These are phyloP conservation scores for Lentinula sp. DNA, from an alignment of 768 basidiomycete genomes.

Conservation along the genomic window DNA sequence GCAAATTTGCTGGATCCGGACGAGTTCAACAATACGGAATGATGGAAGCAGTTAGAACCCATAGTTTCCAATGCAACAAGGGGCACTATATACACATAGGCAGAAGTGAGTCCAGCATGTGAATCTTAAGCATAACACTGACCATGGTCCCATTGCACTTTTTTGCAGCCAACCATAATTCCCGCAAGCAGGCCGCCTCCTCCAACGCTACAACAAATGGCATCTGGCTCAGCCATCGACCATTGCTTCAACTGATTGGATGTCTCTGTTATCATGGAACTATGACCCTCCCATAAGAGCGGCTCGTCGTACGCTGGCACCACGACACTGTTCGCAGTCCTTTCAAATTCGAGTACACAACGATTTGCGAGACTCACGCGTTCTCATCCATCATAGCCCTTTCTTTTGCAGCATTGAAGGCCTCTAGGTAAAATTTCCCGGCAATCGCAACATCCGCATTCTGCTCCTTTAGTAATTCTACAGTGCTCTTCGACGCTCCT, in stretches of 20 bases:
- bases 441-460: constrained; percentile 53
- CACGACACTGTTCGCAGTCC: constrained; percentile 39
- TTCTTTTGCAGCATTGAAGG: constrained; percentile 43
- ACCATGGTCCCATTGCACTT: constrained; percentile 68
- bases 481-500: constrained; percentile 40
- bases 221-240: constrained; percentile 43
- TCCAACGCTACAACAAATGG: constrained; percentile 75
- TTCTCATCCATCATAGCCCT: constrained; percentile 37
- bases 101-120: neutral
- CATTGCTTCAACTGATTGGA: constrained; percentile 35
- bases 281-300: constrained; percentile 68
- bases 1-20: constrained; percentile 23
- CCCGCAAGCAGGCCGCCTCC: constrained; percentile 71
- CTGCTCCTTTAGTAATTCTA: constrained; percentile 44
- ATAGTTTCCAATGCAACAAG: constrained; percentile 64
- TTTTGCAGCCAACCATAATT: constrained; percentile 59
- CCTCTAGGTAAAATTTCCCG: constrained; percentile 55
- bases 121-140: constrained; percentile 12
- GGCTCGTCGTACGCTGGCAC: constrained; percentile 70
- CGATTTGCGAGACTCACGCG: constrained; percentile 38
- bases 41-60: constrained; percentile 71
- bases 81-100: constrained; percentile 37
- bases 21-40: constrained; percentile 58
- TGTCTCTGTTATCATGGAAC: constrained; percentile 68
- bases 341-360: constrained; percentile 1